Percentiles rank a stretch among this genome's conserved stretches.
Evolutionary conservation across 2,329 filamentous ascomycete genomes (phyloP).

Genomic region (Plectosphaerella cucumerina): DNA sequence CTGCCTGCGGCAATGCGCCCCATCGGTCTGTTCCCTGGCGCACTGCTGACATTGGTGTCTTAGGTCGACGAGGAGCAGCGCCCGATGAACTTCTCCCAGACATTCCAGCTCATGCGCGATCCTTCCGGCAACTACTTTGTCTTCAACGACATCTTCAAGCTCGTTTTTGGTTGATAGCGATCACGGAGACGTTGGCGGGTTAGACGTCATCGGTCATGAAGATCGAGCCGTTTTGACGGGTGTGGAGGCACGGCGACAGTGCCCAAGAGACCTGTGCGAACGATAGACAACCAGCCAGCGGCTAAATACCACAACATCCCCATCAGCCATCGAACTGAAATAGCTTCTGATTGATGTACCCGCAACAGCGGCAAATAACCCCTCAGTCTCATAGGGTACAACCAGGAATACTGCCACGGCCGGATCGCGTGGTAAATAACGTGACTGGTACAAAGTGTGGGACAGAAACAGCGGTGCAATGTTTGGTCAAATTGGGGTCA

Average conservation of each 20-base stretch:
- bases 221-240: background rate
- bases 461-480: no score
- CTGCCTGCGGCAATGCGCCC: background rate
- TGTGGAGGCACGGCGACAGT: background rate
- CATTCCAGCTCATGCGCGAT: slow-evolving; percentile 78
- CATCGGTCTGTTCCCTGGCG: background rate
- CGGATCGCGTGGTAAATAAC: no score
- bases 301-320: no score
- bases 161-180: slow-evolving; percentile 59
- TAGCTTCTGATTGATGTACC: no score
- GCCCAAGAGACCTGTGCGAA: no score
- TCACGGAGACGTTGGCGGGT: background rate
- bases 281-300: background rate
- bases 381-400: no score
- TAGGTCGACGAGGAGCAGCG: slow-evolving; percentile 82
- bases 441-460: no score
- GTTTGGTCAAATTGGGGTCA: no score
- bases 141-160: slow-evolving; percentile 92
- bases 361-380: no score
- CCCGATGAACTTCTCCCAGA: slow-evolving; percentile 88
- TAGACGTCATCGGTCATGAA: no score
- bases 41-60: background rate
- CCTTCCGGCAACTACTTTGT: slow-evolving; percentile 70
- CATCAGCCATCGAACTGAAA: no score
- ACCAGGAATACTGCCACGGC: no score